Conservation (phyloP, 2,329 filamentous ascomycete species). For the Pseudogymnoascus sp. region DNA sequence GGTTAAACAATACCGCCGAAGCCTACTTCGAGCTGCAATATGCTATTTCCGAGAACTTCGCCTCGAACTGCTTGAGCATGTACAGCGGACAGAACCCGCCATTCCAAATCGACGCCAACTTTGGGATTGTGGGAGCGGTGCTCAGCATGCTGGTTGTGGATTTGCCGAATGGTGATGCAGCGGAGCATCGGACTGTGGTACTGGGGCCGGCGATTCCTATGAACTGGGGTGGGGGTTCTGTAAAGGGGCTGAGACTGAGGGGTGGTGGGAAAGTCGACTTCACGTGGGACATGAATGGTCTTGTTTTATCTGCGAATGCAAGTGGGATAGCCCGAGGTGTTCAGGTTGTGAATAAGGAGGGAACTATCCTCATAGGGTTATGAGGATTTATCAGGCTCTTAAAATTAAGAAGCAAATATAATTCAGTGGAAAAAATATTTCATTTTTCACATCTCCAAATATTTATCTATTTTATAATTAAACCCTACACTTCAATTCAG, state of each 20-base stretch:
- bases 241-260: conserved; percentile 38
- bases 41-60: conserved; percentile 44
- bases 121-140: conserved; percentile 43
- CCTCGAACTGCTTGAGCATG: conserved; percentile 44
- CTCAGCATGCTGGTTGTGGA: conserved; percentile 47
- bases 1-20: conserved; percentile 42
- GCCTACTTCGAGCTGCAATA: conserved; percentile 44
- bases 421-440: too few relatives aligned
- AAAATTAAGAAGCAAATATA: neutral
- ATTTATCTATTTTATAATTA: too few relatives aligned
- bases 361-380: neutral
- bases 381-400: neutral
- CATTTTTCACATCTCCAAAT: too few relatives aligned
- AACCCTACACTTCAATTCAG: too few relatives aligned
- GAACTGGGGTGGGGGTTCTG: conserved; percentile 38
- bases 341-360: conserved; percentile 11
- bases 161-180: conserved; percentile 28
- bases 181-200: conserved; percentile 30
- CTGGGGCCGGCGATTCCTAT: conserved; percentile 42
- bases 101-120: conserved; percentile 56
- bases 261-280: conserved; percentile 40
- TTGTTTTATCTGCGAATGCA: conserved; percentile 24
- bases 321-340: conserved; percentile 1
- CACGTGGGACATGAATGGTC: conserved; percentile 34
- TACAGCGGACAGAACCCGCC: conserved; percentile 40